These are phyloP conservation scores for Voacanga thouarsii DNA, from an alignment of 257 asterid genomes.

Conservation along the genomic window DNA sequence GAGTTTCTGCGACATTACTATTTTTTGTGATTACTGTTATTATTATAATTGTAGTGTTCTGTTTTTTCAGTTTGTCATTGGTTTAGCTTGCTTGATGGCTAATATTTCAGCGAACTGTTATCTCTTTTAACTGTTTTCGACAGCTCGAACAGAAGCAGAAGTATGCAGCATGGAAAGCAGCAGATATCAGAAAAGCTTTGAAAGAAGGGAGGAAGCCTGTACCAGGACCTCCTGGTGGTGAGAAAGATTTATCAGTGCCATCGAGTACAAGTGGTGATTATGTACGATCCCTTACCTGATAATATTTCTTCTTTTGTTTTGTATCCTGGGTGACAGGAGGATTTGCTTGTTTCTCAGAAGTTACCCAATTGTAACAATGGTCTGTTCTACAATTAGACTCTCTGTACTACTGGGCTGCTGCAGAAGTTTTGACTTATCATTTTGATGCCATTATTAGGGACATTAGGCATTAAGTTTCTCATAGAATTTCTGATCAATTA, in stretches of 20 bases:
- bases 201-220: conserved; percentile 94
- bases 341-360: background rate
- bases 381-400: background rate
- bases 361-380: background rate
- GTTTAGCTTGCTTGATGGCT: background rate
- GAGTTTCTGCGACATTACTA: conserved; percentile 30
- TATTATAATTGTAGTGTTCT: conserved; percentile 10
- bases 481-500: background rate
- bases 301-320: background rate
- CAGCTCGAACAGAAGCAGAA: conserved; percentile 98
- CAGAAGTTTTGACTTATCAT: background rate
- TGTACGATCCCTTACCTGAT: conserved; percentile 34
- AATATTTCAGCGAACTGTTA: conserved; percentile 2
- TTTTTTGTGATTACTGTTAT: background rate
- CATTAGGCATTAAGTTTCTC: background rate
- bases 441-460: background rate
- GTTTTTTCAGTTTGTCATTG: background rate
- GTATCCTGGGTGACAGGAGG: background rate
- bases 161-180: conserved; percentile 98
- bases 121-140: conserved; percentile 3
- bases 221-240: conserved; percentile 98
- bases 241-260: conserved; percentile 42
- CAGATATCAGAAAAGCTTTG: conserved; percentile 91
- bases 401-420: background rate
- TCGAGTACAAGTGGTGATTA: conserved; percentile 43